A percentile compares a stretch with the other conserved stretches of the same genome.
phyloP scores from a whole-genome alignment of 2,329 filamentous ascomycete species.

The Phialemoniopsis sp. region DNA sequence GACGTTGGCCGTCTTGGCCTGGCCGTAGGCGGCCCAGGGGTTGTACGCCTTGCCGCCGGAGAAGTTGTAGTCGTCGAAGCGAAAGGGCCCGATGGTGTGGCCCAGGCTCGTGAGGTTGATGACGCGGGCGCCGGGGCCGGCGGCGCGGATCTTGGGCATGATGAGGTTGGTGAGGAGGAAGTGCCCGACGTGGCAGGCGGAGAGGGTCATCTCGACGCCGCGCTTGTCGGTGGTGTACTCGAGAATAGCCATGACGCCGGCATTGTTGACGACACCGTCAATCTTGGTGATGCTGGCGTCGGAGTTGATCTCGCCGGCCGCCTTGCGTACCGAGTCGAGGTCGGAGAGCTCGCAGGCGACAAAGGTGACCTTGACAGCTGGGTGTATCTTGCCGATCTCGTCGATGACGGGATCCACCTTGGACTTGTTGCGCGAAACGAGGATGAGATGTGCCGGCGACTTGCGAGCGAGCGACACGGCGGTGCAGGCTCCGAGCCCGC shows the following conservation, averaged over 20 bases:
- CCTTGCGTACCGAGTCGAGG: constrained; percentile 27
- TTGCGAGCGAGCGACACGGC: constrained; percentile 9
- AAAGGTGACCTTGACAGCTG: constrained; percentile 20
- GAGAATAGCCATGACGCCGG: constrained; percentile 31
- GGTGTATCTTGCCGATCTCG: constrained; percentile 19
- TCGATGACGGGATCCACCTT: constrained; percentile 26
- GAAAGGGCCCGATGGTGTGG: constrained; percentile 17
- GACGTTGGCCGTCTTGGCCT: constrained; percentile 22
- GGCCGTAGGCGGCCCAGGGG: constrained; percentile 16
- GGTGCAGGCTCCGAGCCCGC: constrained; percentile 9
- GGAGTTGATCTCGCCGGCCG: constrained; percentile 24
- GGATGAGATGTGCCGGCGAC: constrained; percentile 10
- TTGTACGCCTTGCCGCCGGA: constrained; percentile 16
- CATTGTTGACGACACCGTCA: constrained; percentile 40
- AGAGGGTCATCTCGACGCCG: constrained; percentile 34
- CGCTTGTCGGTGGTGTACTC: constrained; percentile 28
- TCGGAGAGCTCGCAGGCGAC: constrained; percentile 32
- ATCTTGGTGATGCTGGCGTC: constrained; percentile 26
- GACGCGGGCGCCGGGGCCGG: constrained; percentile 22
- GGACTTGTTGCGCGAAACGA: constrained; percentile 8
- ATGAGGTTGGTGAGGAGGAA: constrained; percentile 41
- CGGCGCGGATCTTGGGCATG: constrained; percentile 33
- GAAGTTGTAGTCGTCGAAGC: constrained; percentile 12
- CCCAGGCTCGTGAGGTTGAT: constrained; percentile 34
- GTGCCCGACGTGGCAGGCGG: constrained; percentile 39